Conservation (phyloP, 1,284 basidiomycete species). For the Moesziomyces sp. region DNA sequence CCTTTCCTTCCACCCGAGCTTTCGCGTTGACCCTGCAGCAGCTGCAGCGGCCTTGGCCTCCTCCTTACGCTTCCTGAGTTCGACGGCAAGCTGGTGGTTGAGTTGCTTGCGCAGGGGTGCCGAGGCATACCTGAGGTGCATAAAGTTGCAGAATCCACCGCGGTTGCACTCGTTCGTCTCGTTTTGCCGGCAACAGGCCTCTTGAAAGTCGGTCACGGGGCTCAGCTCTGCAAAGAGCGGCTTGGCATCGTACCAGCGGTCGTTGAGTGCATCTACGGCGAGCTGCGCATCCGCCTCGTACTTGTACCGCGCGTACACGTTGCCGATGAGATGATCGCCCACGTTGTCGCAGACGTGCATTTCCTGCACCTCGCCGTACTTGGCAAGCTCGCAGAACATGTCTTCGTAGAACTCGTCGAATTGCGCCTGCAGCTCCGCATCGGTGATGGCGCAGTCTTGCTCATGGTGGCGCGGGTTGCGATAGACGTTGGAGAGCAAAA, state of each 20-base stretch:
- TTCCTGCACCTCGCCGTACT: conserved; percentile 94
- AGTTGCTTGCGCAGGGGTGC: conserved; percentile 50
- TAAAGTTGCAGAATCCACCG: conserved; percentile 91
- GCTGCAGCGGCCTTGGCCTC: conserved; percentile 19
- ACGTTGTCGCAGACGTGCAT: conserved; percentile 98
- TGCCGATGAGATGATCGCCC: conserved; percentile 97
- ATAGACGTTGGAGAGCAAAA: conserved; percentile 97
- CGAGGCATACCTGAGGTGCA: conserved; percentile 77
- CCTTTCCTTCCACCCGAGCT: conserved; percentile 44
- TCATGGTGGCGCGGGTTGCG: conserved; percentile 91
- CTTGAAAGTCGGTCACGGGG: conserved; percentile 97
- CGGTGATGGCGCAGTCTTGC: conserved; percentile 80
- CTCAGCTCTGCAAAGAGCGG: conserved; percentile 98
- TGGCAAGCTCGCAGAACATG: conserved; percentile 78
- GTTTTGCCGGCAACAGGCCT: conserved; percentile 93
- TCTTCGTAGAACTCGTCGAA: conserved; percentile 99
- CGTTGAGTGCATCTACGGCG: conserved; percentile 91
- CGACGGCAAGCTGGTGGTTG: conserved; percentile 61
- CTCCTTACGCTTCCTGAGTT: conserved; percentile 45
- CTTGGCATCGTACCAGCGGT: conserved; percentile 96
- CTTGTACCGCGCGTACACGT: conserved; percentile 97
- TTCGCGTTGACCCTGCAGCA: conserved; percentile 21
- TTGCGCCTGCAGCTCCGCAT: conserved; percentile 87
- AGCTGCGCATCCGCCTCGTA: conserved; percentile 97
- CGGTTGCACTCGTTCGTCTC: conserved; percentile 75